These are phyloP conservation scores for Termitomyces sp. DNA, from an alignment of 768 basidiomycete genomes.

Conservation along the genomic window DNA sequence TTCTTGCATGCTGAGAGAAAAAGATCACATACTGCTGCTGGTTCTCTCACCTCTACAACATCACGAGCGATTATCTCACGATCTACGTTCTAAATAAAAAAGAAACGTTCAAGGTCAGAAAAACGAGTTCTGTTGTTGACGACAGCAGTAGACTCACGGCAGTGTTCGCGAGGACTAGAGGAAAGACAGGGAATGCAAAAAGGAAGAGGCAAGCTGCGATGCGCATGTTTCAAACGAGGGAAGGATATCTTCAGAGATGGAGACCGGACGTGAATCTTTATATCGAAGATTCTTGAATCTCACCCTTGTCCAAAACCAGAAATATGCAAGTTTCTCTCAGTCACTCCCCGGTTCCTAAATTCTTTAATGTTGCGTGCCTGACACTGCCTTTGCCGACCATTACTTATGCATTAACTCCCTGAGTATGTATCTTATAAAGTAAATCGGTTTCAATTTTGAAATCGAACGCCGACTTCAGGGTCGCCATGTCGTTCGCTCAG, in stretches of 20 bases:
- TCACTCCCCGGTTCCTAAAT: slow-evolving; percentile 14
- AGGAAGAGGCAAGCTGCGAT: slow-evolving; percentile 21
- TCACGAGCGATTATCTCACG: slow-evolving; percentile 14
- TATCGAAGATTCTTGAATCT: slow-evolving; percentile 12
- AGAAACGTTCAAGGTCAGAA: slow-evolving; percentile 2
- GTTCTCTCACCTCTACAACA: slow-evolving; percentile 7
- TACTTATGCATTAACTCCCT: too few species aligned
- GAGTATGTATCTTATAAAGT: too few species aligned
- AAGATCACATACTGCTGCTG: not conserved
- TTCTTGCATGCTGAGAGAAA: not conserved
- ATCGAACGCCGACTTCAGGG: not conserved
- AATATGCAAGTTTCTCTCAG: slow-evolving; percentile 17
- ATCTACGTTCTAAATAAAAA: slow-evolving; percentile 3
- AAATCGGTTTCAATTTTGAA: too few species aligned
- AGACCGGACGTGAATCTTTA: slow-evolving; percentile 15
- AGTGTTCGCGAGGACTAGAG: slow-evolving; percentile 20
- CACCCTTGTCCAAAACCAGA: slow-evolving; percentile 23
- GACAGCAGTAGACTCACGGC: slow-evolving; percentile 19
- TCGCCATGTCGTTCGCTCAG: not conserved
- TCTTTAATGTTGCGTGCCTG: slow-evolving; percentile 20
- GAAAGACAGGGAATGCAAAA: slow-evolving; percentile 20
- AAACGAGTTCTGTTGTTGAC: not conserved
- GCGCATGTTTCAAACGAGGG: slow-evolving; percentile 25
- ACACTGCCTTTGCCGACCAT: slow-evolving; percentile 4
- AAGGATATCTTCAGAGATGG: slow-evolving; percentile 10